Base-by-base conservation (phyloP, 2,329 filamentous ascomycete genomes). In the Scedosporium boydii region DNA sequence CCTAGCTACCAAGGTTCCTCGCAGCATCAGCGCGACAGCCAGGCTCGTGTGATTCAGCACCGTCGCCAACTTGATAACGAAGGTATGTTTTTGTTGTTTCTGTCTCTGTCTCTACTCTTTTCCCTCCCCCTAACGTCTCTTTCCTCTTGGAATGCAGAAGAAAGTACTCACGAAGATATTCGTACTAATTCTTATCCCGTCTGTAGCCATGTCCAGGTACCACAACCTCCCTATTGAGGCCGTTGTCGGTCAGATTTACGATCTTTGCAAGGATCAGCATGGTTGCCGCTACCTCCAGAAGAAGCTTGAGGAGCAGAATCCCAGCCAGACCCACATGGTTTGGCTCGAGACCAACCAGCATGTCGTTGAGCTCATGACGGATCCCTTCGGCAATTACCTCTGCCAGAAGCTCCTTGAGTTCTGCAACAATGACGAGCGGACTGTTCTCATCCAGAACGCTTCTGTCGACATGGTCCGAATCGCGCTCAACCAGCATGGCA, bases 321-420 rank as follows among this genome's bases (percentile, higher is more conserved):
- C 88, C 4, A 88, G 93, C 29, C 86, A 96, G 70, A 84, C 97
- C 60, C 89, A 96, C 74, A 87, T 93, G 80, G 98, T 99, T 74
- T 99, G 96, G 81, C 81, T 88, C 34, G 95, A 99, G 80, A 96
- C 93, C 61, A 91, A 93, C 72, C 84, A 89, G 71, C 92, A 98
- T 74, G 93, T 99, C 68, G 88, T 96, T 66, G 95, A 99, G 79
- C 82, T 99, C 67, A 99, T 99, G 95, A 97, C 92, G 64, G 93
- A 99, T 76, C 93, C 95, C 9, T 99, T 99, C 75, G 95, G 95
- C 74, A 99, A 99, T 80, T 99, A 99, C 76, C 87, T 99, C 68
- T 98, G 93, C 81, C 95, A 99, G 81, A 99, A 98, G 83, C 81
- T 99, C 65, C 84, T 99, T 38, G 95, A 99, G 77, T 96, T 88